Conservation (phyloP, 2,329 filamentous ascomycete genomes). For the Cordyceps sp. region DNA sequence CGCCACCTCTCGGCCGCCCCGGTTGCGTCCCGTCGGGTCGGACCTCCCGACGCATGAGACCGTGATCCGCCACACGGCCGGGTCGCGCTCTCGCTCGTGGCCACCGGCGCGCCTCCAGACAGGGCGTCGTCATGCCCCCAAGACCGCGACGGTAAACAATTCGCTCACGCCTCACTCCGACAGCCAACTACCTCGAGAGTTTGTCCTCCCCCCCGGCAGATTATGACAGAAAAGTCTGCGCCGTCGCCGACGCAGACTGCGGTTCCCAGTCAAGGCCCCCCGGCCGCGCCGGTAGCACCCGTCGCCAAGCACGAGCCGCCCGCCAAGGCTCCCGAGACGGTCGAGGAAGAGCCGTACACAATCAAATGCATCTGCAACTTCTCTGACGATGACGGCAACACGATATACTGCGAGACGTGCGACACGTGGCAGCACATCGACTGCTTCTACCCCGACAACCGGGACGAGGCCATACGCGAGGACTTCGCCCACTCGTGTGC, state of each 20-base stretch:
- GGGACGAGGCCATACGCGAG: slow-evolving; percentile 52
- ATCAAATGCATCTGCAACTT: slow-evolving; percentile 97
- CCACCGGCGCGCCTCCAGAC: slow-evolving; percentile 21
- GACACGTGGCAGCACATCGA: slow-evolving; percentile 97
- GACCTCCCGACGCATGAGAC: slow-evolving; percentile 8
- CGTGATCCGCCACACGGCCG: slow-evolving; percentile 3
- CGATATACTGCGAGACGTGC: slow-evolving; percentile 89
- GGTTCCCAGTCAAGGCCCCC: slow-evolving; percentile 35
- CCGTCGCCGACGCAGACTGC: slow-evolving; percentile 37
- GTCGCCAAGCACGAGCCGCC: slow-evolving; percentile 23
- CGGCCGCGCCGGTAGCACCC: slow-evolving; percentile 14
- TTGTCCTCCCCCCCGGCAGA: slow-evolving; percentile 28
- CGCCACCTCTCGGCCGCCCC: neutral
- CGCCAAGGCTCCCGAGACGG: slow-evolving; percentile 29
- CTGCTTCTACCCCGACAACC: slow-evolving; percentile 74
- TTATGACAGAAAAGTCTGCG: slow-evolving; percentile 45
- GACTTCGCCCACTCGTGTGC: slow-evolving; percentile 71
- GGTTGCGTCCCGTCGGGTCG: slow-evolving; percentile 1
- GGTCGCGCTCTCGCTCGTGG: slow-evolving; percentile 7
- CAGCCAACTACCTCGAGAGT: slow-evolving; percentile 22
- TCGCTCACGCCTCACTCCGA: slow-evolving; percentile 18
- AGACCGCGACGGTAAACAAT: slow-evolving; percentile 32
- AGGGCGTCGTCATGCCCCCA: slow-evolving; percentile 42
- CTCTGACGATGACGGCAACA: slow-evolving; percentile 90
- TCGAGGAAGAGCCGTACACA: slow-evolving; percentile 69